Percentiles rank a stretch among this genome's conserved stretches.
Evolutionary conservation across 129 eudicot species (phyloP).

Genomic region (Glebionis coronaria): DNA sequence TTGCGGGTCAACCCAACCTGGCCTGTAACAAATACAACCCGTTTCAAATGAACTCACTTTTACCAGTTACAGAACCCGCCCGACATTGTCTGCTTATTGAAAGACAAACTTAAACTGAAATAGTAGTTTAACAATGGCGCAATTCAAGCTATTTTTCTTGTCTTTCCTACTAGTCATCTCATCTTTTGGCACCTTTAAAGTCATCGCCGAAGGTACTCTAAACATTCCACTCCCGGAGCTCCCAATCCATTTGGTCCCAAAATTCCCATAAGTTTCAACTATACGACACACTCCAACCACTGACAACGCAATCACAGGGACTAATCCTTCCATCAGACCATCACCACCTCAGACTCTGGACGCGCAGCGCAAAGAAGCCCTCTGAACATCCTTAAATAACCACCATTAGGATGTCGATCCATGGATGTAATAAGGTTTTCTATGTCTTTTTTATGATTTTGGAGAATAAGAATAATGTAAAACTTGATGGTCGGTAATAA

Average conservation of each 20-base stretch:
- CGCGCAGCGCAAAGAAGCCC: not conserved
- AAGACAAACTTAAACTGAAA: not conserved
- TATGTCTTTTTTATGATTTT: too few species aligned
- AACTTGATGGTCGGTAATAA: too few species aligned
- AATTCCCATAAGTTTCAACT: too few species aligned
- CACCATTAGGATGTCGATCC: too few species aligned
- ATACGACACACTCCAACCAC: not conserved
- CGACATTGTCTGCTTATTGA: too few species aligned
- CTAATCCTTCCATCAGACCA: slow-evolving; percentile 10
- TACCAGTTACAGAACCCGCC: too few species aligned
- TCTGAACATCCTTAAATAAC: not conserved
- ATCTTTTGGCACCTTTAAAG: slow-evolving; percentile 4
- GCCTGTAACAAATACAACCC: too few species aligned
- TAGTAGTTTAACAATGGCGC: not conserved
- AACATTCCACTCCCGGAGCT: not conserved
- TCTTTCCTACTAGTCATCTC: slow-evolving; percentile 8
- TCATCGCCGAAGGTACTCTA: not conserved
- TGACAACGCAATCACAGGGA: not conserved
- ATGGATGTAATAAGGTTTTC: too few species aligned
- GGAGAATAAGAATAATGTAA: too few species aligned
- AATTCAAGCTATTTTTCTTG: slow-evolving; percentile 9
- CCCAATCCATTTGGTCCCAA: not conserved
- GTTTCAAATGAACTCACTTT: too few species aligned
- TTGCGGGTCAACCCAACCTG: too few species aligned
- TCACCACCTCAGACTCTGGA: slow-evolving; percentile 3